Percentiles rank a stretch among this genome's conserved stretches.
Conservation (phyloP, 2,329 filamentous ascomycete species). For the Mycosphaerella sp. region DNA sequence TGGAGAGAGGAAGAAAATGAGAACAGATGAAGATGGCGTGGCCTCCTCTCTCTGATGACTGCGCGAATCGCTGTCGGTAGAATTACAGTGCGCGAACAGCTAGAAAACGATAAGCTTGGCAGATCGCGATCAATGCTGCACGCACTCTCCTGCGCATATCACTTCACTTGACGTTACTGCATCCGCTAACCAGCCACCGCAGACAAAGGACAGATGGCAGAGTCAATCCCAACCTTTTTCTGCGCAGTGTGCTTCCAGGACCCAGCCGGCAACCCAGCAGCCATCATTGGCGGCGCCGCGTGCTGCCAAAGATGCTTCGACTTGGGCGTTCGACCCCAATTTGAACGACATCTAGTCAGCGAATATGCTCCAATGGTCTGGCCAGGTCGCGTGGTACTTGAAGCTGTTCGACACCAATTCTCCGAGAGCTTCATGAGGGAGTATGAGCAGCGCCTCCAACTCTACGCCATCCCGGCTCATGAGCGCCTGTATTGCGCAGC, state of each 20-base stretch:
- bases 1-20: too few relatives aligned
- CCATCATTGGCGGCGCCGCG: neutral
- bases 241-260: neutral
- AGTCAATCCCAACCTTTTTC: neutral
- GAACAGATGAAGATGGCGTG: too few relatives aligned
- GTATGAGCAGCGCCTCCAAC: neutral
- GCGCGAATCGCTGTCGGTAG: too few relatives aligned
- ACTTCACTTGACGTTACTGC: too few relatives aligned
- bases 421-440: neutral
- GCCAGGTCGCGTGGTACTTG: neutral
- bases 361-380: slow-evolving; percentile 1
- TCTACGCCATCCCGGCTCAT: neutral
- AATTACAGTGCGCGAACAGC: too few relatives aligned
- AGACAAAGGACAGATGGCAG: too few relatives aligned
- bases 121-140: too few relatives aligned
- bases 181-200: too few relatives aligned
- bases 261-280: neutral
- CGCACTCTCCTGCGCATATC: too few relatives aligned
- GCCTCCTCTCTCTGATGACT: too few relatives aligned
- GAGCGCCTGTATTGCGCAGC: slow-evolving; percentile 4
- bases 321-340: slow-evolving; percentile 3
- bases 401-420: neutral
- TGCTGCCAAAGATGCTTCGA: slow-evolving; percentile 8
- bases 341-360: neutral
- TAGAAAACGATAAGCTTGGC: too few relatives aligned